Evolutionary conservation across 2,329 filamentous ascomycete species (phyloP), one percentile per base, ranked within the genome.

Genomic region (Venturia pyrina): DNA sequence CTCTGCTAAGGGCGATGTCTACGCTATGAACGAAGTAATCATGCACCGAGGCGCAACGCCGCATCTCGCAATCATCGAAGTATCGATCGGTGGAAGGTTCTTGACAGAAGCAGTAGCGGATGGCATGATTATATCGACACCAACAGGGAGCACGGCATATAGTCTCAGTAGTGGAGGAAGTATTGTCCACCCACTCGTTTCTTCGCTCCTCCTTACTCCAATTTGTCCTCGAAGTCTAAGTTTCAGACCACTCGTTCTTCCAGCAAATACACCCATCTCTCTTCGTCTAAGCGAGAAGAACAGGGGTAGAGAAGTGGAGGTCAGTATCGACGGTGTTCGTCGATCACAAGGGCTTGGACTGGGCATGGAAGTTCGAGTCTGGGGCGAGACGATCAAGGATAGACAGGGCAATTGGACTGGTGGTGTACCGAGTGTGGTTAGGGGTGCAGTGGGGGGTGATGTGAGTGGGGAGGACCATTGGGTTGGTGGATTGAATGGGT

Each of bases 81-180:
- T 99, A 56, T 95, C 87, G 72, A 89, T 98, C 67, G 93, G 93
- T 71, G 89, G 90, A 43, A 87, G 91, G 65, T 96, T 95, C 72
- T 81, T 99, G 59, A 99, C 95, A 1, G 92, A 96, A 75, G 93
- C 91, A 0, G 93, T 96, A 15, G 93, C 93, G 0, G 95, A 99
- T 75, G 95, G 95, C 63, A 96, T 99, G 76, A 89, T 98, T 57
- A 87, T 98, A 67, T 92, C 89, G 69, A 97, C 93, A 0, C 95
- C 95, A 0, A 99, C 95, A 0, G 95, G 95, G 2, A 96, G 90
- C 50, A 99, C 95, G 0, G 95, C 95, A 0, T 99, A 99, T 79
- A 95, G 89, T 67, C 83, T 99, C n/a, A 95, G 89, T 69, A 90
- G 89, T 2, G 95, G 95, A 3, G 95, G 95, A 0, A 90, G 89